Percentiles rank a stretch among this genome's conserved stretches.
phyloP scores from a whole-genome alignment of 2,329 filamentous ascomycete genomes.

The Penicillium crustosum region DNA sequence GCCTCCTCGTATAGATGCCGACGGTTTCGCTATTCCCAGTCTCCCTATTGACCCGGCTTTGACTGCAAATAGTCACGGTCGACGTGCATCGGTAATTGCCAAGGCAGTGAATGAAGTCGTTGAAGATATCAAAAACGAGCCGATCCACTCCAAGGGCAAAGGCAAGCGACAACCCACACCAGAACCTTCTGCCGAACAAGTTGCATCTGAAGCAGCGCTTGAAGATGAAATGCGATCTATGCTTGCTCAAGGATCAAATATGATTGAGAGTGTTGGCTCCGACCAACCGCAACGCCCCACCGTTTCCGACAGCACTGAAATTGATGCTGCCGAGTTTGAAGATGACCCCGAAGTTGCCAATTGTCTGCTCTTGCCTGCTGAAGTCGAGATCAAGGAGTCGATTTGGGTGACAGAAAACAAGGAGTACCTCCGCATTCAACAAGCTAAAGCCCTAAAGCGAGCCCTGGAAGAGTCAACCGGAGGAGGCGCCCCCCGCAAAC shows the following conservation, averaged over 20 bases:
- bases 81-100: constrained; percentile 17
- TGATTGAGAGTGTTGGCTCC: constrained; percentile 32
- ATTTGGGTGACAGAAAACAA: constrained; percentile 96
- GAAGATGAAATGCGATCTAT: constrained; percentile 70
- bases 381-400: constrained; percentile 79
- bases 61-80: constrained; percentile 24
- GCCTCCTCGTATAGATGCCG: constrained; percentile 57
- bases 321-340: constrained; percentile 79
- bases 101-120: constrained; percentile 24
- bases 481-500: constrained; percentile 41
- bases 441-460: constrained; percentile 75
- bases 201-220: constrained; percentile 59
- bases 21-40: constrained; percentile 67
- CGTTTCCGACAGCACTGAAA: constrained; percentile 56
- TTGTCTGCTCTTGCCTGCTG: constrained; percentile 71
- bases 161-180: constrained; percentile 41
- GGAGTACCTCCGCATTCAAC: constrained; percentile 83
- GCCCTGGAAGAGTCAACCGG: constrained; percentile 60
- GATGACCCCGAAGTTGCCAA: constrained; percentile 84
- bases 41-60: constrained; percentile 48
- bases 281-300: constrained; percentile 38
- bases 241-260: constrained; percentile 48
- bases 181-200: constrained; percentile 59
- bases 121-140: constrained; percentile 24
- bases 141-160: constrained; percentile 26